Percentiles rank a stretch among this genome's conserved stretches.
Evolutionary conservation across 2,329 filamentous ascomycete genomes (phyloP).

Genomic region (Juglanconis sp.): DNA sequence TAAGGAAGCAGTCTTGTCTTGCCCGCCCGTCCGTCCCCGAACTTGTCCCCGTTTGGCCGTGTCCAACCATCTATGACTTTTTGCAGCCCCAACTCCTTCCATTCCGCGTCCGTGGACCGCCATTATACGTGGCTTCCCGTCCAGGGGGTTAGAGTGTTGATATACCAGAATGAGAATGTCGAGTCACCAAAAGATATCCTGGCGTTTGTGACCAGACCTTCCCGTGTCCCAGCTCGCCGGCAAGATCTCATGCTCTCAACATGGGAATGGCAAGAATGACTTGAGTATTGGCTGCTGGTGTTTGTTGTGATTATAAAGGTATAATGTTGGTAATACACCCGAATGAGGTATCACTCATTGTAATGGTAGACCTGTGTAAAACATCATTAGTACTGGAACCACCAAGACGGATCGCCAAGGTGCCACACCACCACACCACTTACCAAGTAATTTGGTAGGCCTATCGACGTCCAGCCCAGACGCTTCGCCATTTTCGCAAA

Average conservation of each 20-base stretch:
- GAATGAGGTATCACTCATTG: conserved; percentile 59
- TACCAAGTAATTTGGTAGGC: conserved; percentile 97
- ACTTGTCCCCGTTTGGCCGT: not conserved
- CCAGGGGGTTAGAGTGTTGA: not conserved
- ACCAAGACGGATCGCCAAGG: not conserved
- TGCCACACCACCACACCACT: conserved; percentile 27
- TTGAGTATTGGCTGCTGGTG: not conserved
- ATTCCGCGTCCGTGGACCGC: not conserved
- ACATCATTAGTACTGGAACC: not conserved
- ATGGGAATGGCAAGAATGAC: not conserved
- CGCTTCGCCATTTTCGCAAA: conserved; percentile 96
- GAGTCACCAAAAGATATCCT: not conserved
- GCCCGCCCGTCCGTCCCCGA: not conserved
- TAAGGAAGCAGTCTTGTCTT: not conserved
- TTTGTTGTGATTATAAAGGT: conserved; percentile 1
- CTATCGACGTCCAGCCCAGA: conserved; percentile 79
- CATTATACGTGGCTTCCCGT: not conserved
- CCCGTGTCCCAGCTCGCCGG: not conserved
- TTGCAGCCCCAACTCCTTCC: not conserved
- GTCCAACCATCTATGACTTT: not conserved
- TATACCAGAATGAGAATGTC: not conserved
- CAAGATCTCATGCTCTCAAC: not conserved
- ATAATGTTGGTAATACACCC: not conserved
- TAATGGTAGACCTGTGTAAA: conserved; percentile 74
- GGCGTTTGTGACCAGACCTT: not conserved